A percentile compares a stretch with the other conserved stretches of the same genome.
These are phyloP conservation scores for Pelargonium cotyledonis DNA, from an alignment of 441 rosid species.

Conservation along the genomic window DNA sequence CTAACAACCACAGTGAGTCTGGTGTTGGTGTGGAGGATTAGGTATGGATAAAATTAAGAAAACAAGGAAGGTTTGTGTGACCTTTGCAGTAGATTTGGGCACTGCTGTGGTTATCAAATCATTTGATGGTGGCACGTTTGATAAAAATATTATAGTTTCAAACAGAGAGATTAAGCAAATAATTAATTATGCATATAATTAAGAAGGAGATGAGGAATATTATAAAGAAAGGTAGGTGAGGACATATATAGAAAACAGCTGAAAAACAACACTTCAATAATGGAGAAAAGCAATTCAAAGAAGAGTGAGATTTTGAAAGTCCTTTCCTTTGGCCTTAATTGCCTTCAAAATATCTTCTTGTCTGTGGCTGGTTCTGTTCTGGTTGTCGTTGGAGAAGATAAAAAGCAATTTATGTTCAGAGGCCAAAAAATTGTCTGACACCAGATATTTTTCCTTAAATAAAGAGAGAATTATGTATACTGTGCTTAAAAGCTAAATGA, in stretches of 20 bases:
- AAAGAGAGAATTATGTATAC: too few relatives aligned
- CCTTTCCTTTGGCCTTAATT: not conserved
- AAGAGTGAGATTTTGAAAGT: slow-evolving; percentile 4
- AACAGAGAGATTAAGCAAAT: not conserved
- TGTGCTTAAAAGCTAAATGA: too few relatives aligned
- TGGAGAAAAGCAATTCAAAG: not conserved
- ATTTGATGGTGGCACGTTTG: slow-evolving; percentile 29
- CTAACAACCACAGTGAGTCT: too few relatives aligned
- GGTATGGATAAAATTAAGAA: not conserved
- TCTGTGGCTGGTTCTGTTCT: not conserved
- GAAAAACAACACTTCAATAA: slow-evolving; percentile 24
- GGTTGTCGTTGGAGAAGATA: not conserved
- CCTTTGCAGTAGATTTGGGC: slow-evolving; percentile 7
- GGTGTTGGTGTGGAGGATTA: not conserved
- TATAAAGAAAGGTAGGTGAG: not conserved
- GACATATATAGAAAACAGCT: slow-evolving; percentile 15
- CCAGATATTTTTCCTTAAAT: too few relatives aligned
- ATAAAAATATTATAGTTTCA: slow-evolving; percentile 9
- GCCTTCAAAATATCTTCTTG: slow-evolving; percentile 14
- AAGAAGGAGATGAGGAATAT: not conserved
- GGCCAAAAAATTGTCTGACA: too few relatives aligned
- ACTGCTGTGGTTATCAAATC: slow-evolving; percentile 15
- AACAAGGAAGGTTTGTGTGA: not conserved
- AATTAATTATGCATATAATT: not conserved
- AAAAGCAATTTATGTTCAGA: not conserved